These are phyloP conservation scores for Kockovaella imperatae DNA, from an alignment of 768 basidiomycete genomes.

Conservation along the genomic window DNA sequence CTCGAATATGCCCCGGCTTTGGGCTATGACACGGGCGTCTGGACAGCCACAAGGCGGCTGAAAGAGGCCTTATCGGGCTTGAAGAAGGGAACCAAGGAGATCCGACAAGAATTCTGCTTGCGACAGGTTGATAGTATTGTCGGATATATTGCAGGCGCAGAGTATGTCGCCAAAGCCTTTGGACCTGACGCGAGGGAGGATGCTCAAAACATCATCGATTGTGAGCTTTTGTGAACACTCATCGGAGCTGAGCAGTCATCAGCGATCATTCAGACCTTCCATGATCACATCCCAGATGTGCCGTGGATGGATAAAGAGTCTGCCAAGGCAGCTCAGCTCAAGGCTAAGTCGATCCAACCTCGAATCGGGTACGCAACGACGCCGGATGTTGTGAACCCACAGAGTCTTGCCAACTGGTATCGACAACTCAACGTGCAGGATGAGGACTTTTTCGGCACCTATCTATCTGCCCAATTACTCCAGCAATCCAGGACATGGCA, in stretches of 20 bases:
- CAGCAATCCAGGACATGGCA: slow-evolving; percentile 65
- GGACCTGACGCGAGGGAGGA: slow-evolving; percentile 65
- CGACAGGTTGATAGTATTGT: slow-evolving; percentile 61
- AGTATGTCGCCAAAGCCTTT: slow-evolving; percentile 57
- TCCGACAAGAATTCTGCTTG: slow-evolving; percentile 77
- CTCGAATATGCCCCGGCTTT: slow-evolving; percentile 58
- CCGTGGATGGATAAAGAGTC: slow-evolving; percentile 89
- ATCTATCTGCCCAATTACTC: slow-evolving; percentile 55
- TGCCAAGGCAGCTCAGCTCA: slow-evolving; percentile 70
- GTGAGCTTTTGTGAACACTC: slow-evolving; percentile 44
- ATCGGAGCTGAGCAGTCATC: slow-evolving; percentile 3
- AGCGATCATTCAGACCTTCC: slow-evolving; percentile 72
- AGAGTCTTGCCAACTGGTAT: slow-evolving; percentile 69
- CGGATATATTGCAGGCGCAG: slow-evolving; percentile 79
- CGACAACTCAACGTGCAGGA: slow-evolving; percentile 55
- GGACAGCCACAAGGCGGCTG: slow-evolving; percentile 65
- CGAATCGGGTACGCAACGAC: slow-evolving; percentile 90
- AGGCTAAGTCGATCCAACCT: slow-evolving; percentile 74
- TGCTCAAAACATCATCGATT: slow-evolving; percentile 72
- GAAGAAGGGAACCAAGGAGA: slow-evolving; percentile 74
- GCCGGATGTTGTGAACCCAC: slow-evolving; percentile 67
- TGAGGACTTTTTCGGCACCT: slow-evolving; percentile 74
- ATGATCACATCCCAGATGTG: slow-evolving; percentile 61
- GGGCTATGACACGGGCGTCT: slow-evolving; percentile 65
- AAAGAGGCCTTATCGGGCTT: slow-evolving; percentile 70